These are phyloP conservation scores for Psilocybe tampanensis DNA, from an alignment of 768 basidiomycete genomes.

Conservation along the genomic window DNA sequence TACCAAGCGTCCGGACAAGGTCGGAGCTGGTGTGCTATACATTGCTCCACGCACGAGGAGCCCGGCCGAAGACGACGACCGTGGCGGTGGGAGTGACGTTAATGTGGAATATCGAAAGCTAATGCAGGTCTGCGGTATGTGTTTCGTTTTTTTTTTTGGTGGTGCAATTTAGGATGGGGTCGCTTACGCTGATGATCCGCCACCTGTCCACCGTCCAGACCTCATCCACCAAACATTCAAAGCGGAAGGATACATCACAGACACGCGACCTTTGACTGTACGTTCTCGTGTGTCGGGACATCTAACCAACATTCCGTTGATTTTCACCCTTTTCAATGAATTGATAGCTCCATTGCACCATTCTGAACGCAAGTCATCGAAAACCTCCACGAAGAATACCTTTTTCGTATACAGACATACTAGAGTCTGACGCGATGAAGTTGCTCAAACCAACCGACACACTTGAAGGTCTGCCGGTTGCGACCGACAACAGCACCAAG, in stretches of 20 bases:
- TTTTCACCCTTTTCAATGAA: not conserved
- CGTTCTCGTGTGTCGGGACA: constrained; percentile 5
- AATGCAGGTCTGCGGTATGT: constrained; percentile 32
- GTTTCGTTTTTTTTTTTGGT: too few species aligned
- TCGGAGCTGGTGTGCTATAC: constrained; percentile 27
- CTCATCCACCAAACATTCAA: constrained; percentile 42
- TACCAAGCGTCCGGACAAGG: not conserved
- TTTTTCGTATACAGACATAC: constrained; percentile 43
- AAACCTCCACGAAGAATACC: constrained; percentile 33
- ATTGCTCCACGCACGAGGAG: constrained; percentile 9
- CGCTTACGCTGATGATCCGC: too few species aligned
- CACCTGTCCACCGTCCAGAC: constrained; percentile 27
- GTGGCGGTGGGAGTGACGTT: not conserved
- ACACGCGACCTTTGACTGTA: constrained; percentile 52
- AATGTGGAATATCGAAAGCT: constrained; percentile 21
- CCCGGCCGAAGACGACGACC: not conserved
- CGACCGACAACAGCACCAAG: too few species aligned
- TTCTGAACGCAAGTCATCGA: constrained; percentile 51
- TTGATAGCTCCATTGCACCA: constrained; percentile 54
- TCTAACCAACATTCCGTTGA: not conserved
- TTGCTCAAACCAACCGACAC: too few species aligned
- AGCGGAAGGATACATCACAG: constrained; percentile 44
- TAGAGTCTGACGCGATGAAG: constrained; percentile 20
- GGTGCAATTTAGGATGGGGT: too few species aligned
- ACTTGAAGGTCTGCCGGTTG: too few species aligned